phyloP scores from a whole-genome alignment of 2,329 filamentous ascomycete species.

The Aspergillus udagawae region DNA sequence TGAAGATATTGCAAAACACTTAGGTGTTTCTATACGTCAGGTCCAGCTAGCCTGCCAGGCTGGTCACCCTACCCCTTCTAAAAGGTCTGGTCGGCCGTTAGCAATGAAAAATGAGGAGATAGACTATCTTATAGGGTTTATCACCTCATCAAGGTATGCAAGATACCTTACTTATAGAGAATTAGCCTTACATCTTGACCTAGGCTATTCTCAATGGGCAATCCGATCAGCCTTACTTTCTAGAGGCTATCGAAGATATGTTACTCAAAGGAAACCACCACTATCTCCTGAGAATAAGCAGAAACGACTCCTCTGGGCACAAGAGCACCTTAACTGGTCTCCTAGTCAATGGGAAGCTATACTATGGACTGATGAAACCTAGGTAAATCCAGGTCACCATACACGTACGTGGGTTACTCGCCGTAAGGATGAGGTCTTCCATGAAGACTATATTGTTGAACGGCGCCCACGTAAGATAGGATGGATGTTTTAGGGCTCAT shows the following conservation, averaged over 20 bases:
- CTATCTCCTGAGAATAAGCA: constrained; percentile 1
- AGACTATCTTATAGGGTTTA: no score
- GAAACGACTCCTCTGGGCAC: background rate
- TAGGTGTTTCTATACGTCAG: no score
- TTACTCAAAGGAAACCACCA: background rate
- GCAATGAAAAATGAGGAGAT: no score
- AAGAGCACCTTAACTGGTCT: background rate
- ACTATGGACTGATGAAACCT: background rate
- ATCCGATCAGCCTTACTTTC: constrained; percentile 1
- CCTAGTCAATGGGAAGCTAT: background rate
- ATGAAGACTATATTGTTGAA: constrained; percentile 1
- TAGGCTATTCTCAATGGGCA: constrained; percentile 1
- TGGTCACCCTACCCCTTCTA: no score
- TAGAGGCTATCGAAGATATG: constrained; percentile 2
- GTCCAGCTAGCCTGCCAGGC: no score
- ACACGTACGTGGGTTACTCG: background rate
- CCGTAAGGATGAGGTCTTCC: background rate
- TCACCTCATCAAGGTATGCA: background rate
- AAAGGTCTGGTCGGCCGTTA: no score
- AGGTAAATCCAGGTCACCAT: background rate
- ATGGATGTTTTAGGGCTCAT: background rate
- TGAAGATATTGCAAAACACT: no score
- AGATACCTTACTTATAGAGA: constrained; percentile 1
- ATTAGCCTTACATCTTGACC: constrained; percentile 1
- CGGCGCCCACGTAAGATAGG: background rate